Percentiles rank a stretch among this genome's conserved stretches.
Evolutionary conservation across 148 eudicot genomes (phyloP).

Genomic region (Chenopodium album): DNA sequence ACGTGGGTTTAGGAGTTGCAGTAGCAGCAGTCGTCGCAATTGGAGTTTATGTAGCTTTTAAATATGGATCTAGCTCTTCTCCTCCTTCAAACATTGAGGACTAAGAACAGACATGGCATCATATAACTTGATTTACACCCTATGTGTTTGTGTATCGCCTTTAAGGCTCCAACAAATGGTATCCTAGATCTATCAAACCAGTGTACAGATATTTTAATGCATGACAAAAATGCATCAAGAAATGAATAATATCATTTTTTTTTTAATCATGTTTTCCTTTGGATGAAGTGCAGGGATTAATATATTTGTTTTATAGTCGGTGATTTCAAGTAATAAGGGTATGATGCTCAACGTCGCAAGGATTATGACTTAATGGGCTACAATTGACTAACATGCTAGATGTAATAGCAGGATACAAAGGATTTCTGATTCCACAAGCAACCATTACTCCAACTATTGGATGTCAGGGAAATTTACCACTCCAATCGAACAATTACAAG

Average conservation of each 20-base stretch:
- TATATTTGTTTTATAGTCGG: background rate
- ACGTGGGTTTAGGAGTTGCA: constrained; percentile 33
- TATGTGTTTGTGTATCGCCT: background rate
- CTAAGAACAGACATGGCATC: background rate
- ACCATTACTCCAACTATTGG: background rate
- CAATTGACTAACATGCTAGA: background rate
- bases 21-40: constrained; percentile 35
- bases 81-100: constrained; percentile 28
- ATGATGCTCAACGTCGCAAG: background rate
- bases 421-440: background rate
- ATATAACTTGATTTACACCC: background rate
- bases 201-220: constrained; percentile 7
- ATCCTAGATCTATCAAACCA: background rate
- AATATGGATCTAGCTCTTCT: constrained; percentile 21
- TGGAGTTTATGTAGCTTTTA: constrained; percentile 38
- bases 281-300: background rate
- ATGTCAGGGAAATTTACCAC: background rate
- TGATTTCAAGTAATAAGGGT: background rate
- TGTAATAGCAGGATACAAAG: background rate
- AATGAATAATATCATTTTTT: background rate
- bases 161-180: background rate
- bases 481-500: background rate
- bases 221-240: background rate
- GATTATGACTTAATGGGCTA: background rate
- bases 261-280: background rate